Percentiles rank a stretch among this genome's conserved stretches.
These are phyloP conservation scores for Thraustotheca clavata DNA, from an alignment of 352 stramenopile genomes.

Conservation along the genomic window DNA sequence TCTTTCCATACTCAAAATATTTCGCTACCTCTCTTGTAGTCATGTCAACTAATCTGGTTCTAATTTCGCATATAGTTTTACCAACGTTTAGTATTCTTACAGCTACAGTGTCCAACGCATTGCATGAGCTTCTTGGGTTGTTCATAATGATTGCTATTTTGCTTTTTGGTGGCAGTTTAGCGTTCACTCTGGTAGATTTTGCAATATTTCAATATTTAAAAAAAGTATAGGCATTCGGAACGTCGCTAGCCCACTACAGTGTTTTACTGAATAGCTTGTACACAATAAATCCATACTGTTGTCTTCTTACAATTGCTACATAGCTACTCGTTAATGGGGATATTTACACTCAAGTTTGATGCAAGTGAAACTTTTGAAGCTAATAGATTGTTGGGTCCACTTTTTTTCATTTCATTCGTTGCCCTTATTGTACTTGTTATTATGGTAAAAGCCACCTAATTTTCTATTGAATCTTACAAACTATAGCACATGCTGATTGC, in stretches of 20 bases:
- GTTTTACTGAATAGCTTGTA: constrained; percentile 19
- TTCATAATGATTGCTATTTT: constrained; percentile 21
- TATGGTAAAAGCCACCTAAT: neutral
- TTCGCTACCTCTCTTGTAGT: constrained; percentile 16
- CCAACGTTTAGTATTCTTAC: constrained; percentile 16
- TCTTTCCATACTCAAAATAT: constrained; percentile 18
- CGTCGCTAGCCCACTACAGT: constrained; percentile 8
- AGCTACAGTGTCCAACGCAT: constrained; percentile 3
- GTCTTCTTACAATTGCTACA: neutral
- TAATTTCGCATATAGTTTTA: neutral
- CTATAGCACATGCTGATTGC: constrained; percentile 22
- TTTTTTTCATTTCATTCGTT: constrained; percentile 19
- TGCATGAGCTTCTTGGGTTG: constrained; percentile 11
- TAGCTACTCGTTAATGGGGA: constrained; percentile 19
- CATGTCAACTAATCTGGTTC: too few species aligned
- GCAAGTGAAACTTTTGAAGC: constrained; percentile 15
- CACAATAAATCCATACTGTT: neutral
- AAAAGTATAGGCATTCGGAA: constrained; percentile 1
- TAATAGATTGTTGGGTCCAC: constrained; percentile 9
- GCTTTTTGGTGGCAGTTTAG: constrained; percentile 17
- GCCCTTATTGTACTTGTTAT: constrained; percentile 15
- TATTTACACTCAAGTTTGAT: constrained; percentile 20
- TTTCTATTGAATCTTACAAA: neutral
- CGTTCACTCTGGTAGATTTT: constrained; percentile 4
- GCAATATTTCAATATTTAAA: neutral